Base-by-base conservation (phyloP, 139 green algal species). In the Chlorella sp. region DNA sequence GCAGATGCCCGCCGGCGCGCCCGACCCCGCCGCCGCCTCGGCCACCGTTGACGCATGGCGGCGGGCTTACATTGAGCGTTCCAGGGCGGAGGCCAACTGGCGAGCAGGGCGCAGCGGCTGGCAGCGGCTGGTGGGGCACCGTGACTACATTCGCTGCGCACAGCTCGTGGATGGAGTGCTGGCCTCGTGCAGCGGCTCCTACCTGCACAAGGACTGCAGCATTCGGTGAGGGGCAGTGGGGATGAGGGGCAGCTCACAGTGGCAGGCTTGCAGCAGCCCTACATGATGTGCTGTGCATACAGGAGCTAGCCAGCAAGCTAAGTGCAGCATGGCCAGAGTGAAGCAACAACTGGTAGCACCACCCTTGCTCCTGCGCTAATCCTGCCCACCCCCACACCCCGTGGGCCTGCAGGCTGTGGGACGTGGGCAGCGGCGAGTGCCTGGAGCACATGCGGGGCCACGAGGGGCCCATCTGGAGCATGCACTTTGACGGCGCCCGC, bases 341-440 rank as follows among this genome's bases (percentile, higher is more conserved):
- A n/a, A n/a, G n/a, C n/a, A n/a, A n/a, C n/a, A n/a, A n/a, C n/a
- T n/a, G n/a, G n/a, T n/a, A n/a, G n/a, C n/a, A n/a, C n/a, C n/a
- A n/a, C n/a, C n/a, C n/a, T n/a, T n/a, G n/a, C n/a, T n/a, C n/a
- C n/a, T n/a, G n/a, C n/a, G n/a, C n/a, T n/a, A n/a, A n/a, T n/a
- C n/a, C n/a, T n/a, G n/a, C n/a, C 39, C 3, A 26, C 11, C 25
- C 26, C 20, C 4, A 5, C 21, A 1, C 38, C 38, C n/a, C n/a
- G n/a, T n/a, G n/a, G n/a, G n/a, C n/a, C 38, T 57, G 73, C 73
- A 80, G 73, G 73, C n/a, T 80, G n/a, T 80, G 73, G 73, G 73
- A 80, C 23, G 44, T 80, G n/a, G n/a, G 16, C 36, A 67, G 17
- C n/a, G 73, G 73, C 25, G 7, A 32, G 28, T 80, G 73, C 73